Evolutionary conservation across 768 basidiomycete species (phyloP).

Genomic region (Boletus vinaceobasis): DNA sequence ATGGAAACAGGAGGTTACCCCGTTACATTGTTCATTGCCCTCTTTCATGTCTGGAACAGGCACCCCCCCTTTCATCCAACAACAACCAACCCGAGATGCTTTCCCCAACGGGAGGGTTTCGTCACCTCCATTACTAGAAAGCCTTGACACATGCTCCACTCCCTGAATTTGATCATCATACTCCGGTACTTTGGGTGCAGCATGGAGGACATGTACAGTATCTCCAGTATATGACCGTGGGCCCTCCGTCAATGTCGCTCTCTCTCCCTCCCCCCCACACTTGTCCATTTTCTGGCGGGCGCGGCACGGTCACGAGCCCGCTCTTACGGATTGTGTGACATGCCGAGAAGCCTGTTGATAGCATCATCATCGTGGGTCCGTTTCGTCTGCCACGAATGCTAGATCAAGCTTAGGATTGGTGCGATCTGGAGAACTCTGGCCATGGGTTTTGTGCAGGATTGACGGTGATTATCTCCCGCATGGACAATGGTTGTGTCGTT

Average conservation of each 20-base stretch:
- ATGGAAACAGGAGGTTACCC: slow-evolving; percentile 17
- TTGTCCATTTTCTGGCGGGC: background rate
- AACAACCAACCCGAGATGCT: background rate
- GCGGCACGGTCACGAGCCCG: background rate
- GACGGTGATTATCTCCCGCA: slow-evolving; percentile 26
- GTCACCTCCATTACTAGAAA: slow-evolving; percentile 13
- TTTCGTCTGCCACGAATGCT: background rate
- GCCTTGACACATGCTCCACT: background rate
- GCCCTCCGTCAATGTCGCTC: background rate
- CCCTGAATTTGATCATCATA: slow-evolving; percentile 19
- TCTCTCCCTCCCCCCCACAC: background rate
- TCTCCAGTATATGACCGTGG: slow-evolving; percentile 15
- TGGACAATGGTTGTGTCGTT: slow-evolving; percentile 2
- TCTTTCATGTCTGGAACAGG: background rate
- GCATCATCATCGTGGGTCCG: background rate
- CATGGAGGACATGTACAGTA: background rate
- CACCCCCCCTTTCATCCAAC: slow-evolving; percentile 1
- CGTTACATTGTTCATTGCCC: slow-evolving; percentile 8
- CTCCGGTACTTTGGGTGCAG: slow-evolving; percentile 11
- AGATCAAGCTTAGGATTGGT: slow-evolving; percentile 2
- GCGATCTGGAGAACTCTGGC: slow-evolving; percentile 3
- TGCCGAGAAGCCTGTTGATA: slow-evolving; percentile 1
- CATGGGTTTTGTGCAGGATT: slow-evolving; percentile 10
- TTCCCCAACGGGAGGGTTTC: background rate
- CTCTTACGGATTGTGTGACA: background rate